A percentile compares a stretch with the other conserved stretches of the same genome.
These are phyloP conservation scores for Fraxinus ornus DNA, from an alignment of 305 asterid species.

Conservation along the genomic window DNA sequence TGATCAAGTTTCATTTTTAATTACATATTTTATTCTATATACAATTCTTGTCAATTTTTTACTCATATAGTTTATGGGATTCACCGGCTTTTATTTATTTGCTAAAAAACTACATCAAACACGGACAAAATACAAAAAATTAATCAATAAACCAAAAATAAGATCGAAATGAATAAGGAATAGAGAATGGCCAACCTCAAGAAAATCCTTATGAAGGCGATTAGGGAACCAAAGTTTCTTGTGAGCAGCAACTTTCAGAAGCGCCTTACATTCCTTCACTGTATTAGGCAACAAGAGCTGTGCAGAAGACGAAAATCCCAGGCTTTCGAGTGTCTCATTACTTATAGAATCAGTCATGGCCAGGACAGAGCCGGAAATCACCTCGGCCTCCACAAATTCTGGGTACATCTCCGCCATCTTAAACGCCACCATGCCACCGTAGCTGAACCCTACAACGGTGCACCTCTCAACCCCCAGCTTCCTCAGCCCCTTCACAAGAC, in stretches of 20 bases:
- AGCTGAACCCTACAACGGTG: constrained; percentile 81
- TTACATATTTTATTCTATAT: too few relatives aligned
- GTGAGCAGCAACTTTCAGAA: constrained; percentile 64
- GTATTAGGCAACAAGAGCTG: constrained; percentile 74
- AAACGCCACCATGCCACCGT: constrained; percentile 96
- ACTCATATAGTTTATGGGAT: too few relatives aligned
- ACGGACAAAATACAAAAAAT: too few relatives aligned
- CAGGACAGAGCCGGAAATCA: constrained; percentile 67
- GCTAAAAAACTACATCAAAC: too few relatives aligned
- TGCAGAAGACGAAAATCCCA: constrained; percentile 68
- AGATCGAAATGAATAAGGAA: neutral
- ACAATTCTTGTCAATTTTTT: too few relatives aligned
- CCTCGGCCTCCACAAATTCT: constrained; percentile 59
- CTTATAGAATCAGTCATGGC: constrained; percentile 79
- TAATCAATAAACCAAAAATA: neutral
- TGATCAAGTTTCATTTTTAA: too few relatives aligned
- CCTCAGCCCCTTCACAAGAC: constrained; percentile 56
- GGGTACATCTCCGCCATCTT: constrained; percentile 82
- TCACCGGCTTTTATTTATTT: too few relatives aligned
- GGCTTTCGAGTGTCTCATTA: constrained; percentile 39
- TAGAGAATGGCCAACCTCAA: constrained; percentile 46
- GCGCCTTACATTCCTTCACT: constrained; percentile 66
- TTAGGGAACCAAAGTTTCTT: constrained; percentile 91
- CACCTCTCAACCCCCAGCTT: constrained; percentile 70
- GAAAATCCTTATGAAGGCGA: constrained; percentile 71